These are phyloP conservation scores for Inosperma sp. DNA, from an alignment of 768 basidiomycete genomes.

Conservation along the genomic window DNA sequence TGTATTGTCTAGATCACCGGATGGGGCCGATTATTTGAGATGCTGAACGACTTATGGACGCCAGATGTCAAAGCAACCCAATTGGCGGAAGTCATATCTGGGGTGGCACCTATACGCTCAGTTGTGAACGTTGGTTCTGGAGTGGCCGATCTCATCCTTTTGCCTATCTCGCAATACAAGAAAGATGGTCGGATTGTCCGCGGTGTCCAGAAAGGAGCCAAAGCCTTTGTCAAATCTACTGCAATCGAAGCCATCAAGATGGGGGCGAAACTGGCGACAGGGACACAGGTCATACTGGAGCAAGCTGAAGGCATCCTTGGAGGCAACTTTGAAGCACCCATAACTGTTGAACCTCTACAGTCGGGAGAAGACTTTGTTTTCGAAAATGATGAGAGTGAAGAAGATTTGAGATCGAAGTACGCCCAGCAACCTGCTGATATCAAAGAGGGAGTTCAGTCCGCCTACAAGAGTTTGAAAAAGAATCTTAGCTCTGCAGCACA, in stretches of 20 bases:
- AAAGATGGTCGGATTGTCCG: constrained; percentile 92
- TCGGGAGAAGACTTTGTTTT: constrained; percentile 32
- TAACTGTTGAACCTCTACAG: constrained; percentile 66
- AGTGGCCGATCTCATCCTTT: constrained; percentile 89
- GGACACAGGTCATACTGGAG: constrained; percentile 96
- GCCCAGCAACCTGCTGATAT: constrained; percentile 86
- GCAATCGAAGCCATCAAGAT: constrained; percentile 94
- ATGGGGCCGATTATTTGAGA: constrained; percentile 85
- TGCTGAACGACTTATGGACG: constrained; percentile 97
- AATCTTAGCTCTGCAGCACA: constrained; percentile 95
- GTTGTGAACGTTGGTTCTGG: constrained; percentile 97
- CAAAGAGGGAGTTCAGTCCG: constrained; percentile 82
- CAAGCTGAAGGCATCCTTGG: constrained; percentile 90
- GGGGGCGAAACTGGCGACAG: constrained; percentile 90
- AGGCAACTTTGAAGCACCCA: constrained; percentile 60
- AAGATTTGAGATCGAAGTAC: constrained; percentile 74
- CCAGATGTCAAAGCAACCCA: constrained; percentile 99
- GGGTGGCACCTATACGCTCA: constrained; percentile 93
- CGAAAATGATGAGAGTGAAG: constrained; percentile 39
- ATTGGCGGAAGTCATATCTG: constrained; percentile 93
- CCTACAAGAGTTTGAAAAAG: constrained; percentile 81
- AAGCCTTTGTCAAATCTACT: constrained; percentile 88
- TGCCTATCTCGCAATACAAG: constrained; percentile 96
- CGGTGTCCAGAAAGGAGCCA: constrained; percentile 92
- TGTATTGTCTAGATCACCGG: constrained; percentile 69